Conservation (phyloP, 148 eudicot species). For the Silene conica region DNA sequence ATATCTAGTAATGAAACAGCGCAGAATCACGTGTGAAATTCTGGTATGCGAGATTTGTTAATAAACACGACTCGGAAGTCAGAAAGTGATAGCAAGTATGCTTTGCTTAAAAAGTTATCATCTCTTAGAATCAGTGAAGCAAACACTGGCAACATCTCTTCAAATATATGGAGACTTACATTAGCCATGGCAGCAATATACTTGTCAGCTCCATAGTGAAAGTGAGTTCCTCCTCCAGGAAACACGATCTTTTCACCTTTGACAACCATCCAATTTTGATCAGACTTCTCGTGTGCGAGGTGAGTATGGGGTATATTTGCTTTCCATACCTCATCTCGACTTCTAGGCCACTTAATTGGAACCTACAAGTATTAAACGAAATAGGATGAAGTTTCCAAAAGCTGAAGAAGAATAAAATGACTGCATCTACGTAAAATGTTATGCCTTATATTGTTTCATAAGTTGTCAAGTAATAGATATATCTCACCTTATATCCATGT, state of each 20-base stretch:
- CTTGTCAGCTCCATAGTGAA: conserved; percentile 96
- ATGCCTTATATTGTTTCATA: background rate
- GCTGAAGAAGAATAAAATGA: background rate
- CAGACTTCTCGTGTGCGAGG: conserved; percentile 97
- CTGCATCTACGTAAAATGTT: background rate
- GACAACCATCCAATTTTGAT: conserved; percentile 99
- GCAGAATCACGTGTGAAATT: background rate
- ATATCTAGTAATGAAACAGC: background rate
- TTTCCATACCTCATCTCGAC: conserved; percentile 98
- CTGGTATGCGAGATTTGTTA: background rate
- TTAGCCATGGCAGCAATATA: conserved; percentile 89
- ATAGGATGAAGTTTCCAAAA: conserved; percentile 7
- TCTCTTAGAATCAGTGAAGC: background rate
- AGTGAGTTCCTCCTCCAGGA: conserved; percentile 99
- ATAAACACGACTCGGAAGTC: background rate
- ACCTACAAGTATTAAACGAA: conserved; percentile 33
- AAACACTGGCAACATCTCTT: background rate
- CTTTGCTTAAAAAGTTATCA: background rate
- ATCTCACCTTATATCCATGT: conserved; percentile 75
- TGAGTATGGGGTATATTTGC: conserved; percentile 99
- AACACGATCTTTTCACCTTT: conserved; percentile 85
- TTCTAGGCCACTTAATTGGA: conserved; percentile 98
- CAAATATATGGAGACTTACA: conserved; percentile 45
- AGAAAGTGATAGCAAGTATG: background rate
- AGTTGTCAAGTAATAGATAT: background rate